Evolutionary conservation across 768 basidiomycete species (phyloP), one percentile per base, ranked within the genome.

Genomic region (Termitomyces sp.): DNA sequence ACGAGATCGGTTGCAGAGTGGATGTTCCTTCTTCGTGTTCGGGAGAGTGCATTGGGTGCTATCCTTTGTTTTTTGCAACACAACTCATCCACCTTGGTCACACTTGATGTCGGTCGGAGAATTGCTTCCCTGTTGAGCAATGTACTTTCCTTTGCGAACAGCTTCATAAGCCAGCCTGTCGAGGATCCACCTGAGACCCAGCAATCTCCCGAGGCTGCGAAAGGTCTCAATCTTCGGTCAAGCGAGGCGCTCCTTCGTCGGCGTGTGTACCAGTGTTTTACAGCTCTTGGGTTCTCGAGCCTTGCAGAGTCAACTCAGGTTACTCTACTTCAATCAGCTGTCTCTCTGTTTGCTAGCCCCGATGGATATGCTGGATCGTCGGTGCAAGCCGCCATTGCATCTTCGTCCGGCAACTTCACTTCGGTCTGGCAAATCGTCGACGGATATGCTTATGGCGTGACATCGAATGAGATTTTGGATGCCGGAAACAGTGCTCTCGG

Each of bases 371-470:
- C 79, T 0, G 86, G 91, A 1, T 92, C 91, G 2, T 83, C 87
- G 0, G 82, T 97, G 17, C 96, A 98, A 69, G 94, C 94, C 0
- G 90, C 92, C 0, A 96, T 98, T 60, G 89, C 90, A 0, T 86
- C 91, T 0, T 91, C 86, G 6, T 80, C 90, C 0, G 95, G 94
- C 1, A 76, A 82, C 0, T 95, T 97, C 69, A 85, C 84, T 3
- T 83, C 81, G 14, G 79, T 99, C 12, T 98, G 96, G 96, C 83
- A 88, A 55, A 81, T 83, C 54, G 77, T 80, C 2, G 96, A 98
- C 68, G 91, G 93, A 5, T 96, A 94, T 71, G 95, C 86, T 0
- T 94, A 92, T 70, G 96, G 96, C 0, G 85, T 97, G 2, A 91
- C 92, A 3, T 88, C 80, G 42, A 72, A 86, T 21, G 81, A 85